phyloP scores from a whole-genome alignment of 2,329 filamentous ascomycete genomes.

The Penicillium sp. region DNA sequence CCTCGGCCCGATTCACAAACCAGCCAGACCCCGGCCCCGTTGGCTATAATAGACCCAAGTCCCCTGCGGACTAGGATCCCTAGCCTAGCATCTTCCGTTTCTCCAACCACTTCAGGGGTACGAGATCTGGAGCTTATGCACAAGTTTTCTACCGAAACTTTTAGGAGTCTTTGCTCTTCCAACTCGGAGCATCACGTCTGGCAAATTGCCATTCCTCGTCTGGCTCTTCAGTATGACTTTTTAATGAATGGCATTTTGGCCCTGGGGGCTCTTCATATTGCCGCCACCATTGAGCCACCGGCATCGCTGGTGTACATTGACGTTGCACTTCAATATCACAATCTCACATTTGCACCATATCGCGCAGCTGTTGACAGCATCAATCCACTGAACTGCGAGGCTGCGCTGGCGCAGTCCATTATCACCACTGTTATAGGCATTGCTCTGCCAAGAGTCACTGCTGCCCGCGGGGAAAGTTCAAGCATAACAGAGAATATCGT shows the following conservation, averaged over 20 bases:
- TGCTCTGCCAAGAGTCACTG: conserved; percentile 32
- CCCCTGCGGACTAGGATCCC: conserved; percentile 13
- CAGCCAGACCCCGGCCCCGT: background rate
- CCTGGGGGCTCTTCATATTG: conserved; percentile 40
- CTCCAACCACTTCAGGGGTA: conserved; percentile 19
- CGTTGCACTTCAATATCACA: conserved; percentile 36
- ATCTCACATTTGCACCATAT: conserved; percentile 33
- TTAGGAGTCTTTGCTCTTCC: conserved; percentile 38
- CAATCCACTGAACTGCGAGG: conserved; percentile 36
- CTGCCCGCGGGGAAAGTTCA: conserved; percentile 25
- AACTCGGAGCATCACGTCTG: conserved; percentile 33
- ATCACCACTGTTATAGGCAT: conserved; percentile 37
- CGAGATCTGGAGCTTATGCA: conserved; percentile 53
- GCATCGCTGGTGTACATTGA: conserved; percentile 35
- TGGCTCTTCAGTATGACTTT: conserved; percentile 40
- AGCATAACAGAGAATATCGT: conserved; percentile 37
- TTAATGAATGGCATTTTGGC: conserved; percentile 43
- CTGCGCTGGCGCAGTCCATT: conserved; percentile 36
- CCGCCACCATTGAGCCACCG: conserved; percentile 27
- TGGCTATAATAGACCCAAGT: conserved; percentile 7
- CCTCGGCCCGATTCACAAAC: conserved; percentile 11
- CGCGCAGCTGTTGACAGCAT: conserved; percentile 34
- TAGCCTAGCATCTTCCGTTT: conserved; percentile 15
- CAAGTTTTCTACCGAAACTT: conserved; percentile 49
- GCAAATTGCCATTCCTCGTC: conserved; percentile 40